phyloP scores from a whole-genome alignment of 805 yeast genomes.

The Lipomyces sp. region DNA sequence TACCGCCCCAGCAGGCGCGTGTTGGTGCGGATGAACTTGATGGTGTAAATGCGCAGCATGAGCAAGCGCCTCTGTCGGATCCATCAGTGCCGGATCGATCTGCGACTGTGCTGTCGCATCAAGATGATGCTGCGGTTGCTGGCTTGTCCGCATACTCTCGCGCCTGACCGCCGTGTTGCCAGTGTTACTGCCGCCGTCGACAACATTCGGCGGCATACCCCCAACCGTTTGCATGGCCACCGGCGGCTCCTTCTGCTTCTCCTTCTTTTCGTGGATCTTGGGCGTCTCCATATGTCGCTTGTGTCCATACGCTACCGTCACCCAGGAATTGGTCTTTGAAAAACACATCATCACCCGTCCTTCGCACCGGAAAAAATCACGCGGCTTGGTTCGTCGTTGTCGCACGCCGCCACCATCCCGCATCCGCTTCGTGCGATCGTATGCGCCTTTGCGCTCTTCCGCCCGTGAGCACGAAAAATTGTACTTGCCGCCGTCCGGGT shows the following conservation, averaged over 20 bases:
- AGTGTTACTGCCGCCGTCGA: too few species aligned
- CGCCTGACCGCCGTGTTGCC: too few species aligned
- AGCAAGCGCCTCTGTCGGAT: constrained; percentile 23
- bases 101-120: constrained; percentile 1
- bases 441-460: constrained; percentile 35
- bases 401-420: constrained; percentile 36
- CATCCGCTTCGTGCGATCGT: constrained; percentile 36
- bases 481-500: constrained; percentile 37
- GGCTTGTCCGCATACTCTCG: neutral
- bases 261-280: constrained; percentile 33
- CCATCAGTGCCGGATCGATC: constrained; percentile 32
- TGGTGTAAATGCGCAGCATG: constrained; percentile 14
- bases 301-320: constrained; percentile 32
- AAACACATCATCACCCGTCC: constrained; percentile 33
- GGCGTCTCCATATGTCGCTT: constrained; percentile 34
- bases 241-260: constrained; percentile 1
- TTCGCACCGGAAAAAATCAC: constrained; percentile 35
- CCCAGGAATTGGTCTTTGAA: constrained; percentile 34
- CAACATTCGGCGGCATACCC: too few species aligned
- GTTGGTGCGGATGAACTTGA: constrained; percentile 6
- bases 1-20: constrained; percentile 16
- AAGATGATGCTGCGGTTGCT: neutral
- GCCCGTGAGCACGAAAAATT: constrained; percentile 36
- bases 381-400: constrained; percentile 33
- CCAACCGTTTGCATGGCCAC: neutral